These are phyloP conservation scores for Colletotrichum cuscutae DNA, from an alignment of 2,329 filamentous ascomycete genomes.

Conservation along the genomic window DNA sequence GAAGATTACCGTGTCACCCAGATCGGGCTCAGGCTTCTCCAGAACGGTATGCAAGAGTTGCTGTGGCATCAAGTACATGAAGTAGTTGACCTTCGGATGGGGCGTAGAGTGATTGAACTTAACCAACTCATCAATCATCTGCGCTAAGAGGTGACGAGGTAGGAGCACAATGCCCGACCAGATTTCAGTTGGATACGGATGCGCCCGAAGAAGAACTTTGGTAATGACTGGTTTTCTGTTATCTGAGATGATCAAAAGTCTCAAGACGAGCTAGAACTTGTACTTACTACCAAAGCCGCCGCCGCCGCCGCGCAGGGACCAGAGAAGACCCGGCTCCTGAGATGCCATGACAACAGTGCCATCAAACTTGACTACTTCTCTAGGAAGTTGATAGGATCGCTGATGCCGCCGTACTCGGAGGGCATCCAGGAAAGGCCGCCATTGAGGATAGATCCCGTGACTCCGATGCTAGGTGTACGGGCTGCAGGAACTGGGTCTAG, in stretches of 20 bases:
- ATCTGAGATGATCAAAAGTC: not conserved
- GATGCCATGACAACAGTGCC: conserved; percentile 18
- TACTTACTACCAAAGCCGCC: conserved; percentile 18
- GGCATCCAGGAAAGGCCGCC: conserved; percentile 22
- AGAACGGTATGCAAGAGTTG: conserved; percentile 1
- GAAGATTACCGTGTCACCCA: conserved; percentile 9
- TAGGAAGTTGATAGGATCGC: conserved; percentile 23
- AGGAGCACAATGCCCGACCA: conserved; percentile 20
- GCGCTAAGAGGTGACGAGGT: not conserved
- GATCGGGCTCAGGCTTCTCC: not conserved
- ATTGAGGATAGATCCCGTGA: conserved; percentile 12
- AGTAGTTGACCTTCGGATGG: conserved; percentile 23
- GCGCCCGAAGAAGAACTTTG: conserved; percentile 14
- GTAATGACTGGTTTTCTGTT: not conserved
- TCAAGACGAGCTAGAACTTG: not conserved
- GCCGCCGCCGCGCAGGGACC: conserved; percentile 18
- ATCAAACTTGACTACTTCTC: conserved; percentile 28
- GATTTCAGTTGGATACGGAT: conserved; percentile 20
- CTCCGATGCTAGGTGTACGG: conserved; percentile 14
- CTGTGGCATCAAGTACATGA: conserved; percentile 23
- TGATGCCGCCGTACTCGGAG: conserved; percentile 11
- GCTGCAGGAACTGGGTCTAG: not conserved
- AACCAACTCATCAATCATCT: conserved; percentile 6
- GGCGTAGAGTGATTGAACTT: conserved; percentile 12
- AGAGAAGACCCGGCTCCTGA: conserved; percentile 19